Evolutionary conservation across 2,329 filamentous ascomycete species (phyloP), one percentile per base, ranked within the genome.

Genomic region (Ilyonectria mors-panacis): DNA sequence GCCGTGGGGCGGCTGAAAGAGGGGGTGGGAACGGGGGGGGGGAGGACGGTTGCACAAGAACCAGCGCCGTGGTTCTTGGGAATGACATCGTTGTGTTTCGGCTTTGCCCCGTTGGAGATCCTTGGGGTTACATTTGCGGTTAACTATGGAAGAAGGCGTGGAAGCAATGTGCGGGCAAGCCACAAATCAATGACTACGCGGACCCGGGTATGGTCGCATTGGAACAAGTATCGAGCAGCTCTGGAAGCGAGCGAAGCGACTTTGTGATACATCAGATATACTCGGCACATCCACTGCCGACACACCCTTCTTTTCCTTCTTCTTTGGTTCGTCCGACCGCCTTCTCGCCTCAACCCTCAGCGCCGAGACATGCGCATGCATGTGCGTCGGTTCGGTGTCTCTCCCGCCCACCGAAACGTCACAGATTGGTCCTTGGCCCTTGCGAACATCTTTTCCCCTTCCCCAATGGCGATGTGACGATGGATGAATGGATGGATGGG

Each of bases 121-220:
- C n/a, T 35, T 35, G 28, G 19, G 50, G 30, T 35, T 35, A 19
- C 50, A 53, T 53, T 35, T 53, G 13, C 50, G 28, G n/a, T 30
- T 33, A 26, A 26, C 26, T 26, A 37, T 53, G 50, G 50, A 53
- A 53, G 44, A 19, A 39, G 53, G 37, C 53, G 19, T 42, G 33
- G 53, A 39, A 42, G 53, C 33, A 37, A 33, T 54, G 28, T n/a
- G 15, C 10, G 50, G 26, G 47, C 44, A 33, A 59, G 35, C 47
- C 45, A 48, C 54, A 37, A 23, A 23, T 23, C 50, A 56, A 33
- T 48, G 53, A 42, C 62, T 66, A 66, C 63, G 53, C 57, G 63
- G 57, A 66, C 56, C 63, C 63, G 63, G 44, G 57, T 61, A 61
- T 56, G 53, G 58, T 47, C 15, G 63, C 51, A 61, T 53, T 44